Evolutionary conservation across 495 filamentous ascomycete species (phyloP), one percentile per base, ranked within the genome.

Genomic region (Hypoxylon subgilvum): DNA sequence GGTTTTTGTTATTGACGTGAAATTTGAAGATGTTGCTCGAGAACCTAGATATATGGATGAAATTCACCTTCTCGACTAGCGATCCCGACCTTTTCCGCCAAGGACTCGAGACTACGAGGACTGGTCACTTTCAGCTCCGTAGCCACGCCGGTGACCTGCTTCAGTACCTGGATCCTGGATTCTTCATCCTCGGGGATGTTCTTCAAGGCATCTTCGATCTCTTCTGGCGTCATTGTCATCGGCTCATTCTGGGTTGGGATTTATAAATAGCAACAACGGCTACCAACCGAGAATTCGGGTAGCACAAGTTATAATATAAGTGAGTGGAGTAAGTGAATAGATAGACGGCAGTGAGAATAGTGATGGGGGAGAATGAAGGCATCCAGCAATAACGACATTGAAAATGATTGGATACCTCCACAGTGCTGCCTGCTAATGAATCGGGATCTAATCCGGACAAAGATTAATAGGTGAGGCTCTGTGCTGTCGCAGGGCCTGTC

Each of bases 11-110:
- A 4, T 35, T 35, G 10, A 30, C 10, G 27, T 30, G n/a, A n/a
- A n/a, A n/a, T n/a, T n/a, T n/a, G n/a, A n/a, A n/a, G n/a, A n/a
- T n/a, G n/a, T n/a, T n/a, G n/a, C n/a, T n/a, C n/a, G n/a, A n/a
- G n/a, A n/a, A 30, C 27, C 27, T 30, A 30, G 27, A 30, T 30
- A n/a, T n/a, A n/a, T n/a, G n/a, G n/a, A n/a, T n/a, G n/a, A 25
- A 28, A 74, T 84, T 80, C 65, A 90, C 88, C 73, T 62, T 88
- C 79, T 70, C 88, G 82, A 65, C 87, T 88, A 9, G 74, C 82
- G 69, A 90, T 83, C 1, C 83, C 88, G 32, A 88, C 63, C 55
- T 80, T 75, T 59, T 86, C 84, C 8, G 83, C 78, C 2, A 82
- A 75, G n/a, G 70, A 56, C 14, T 73, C 67, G 57, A 90, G 66